Evolutionary conservation across 2,329 filamentous ascomycete species (phyloP).

Genomic region (Cercospora beticola): DNA sequence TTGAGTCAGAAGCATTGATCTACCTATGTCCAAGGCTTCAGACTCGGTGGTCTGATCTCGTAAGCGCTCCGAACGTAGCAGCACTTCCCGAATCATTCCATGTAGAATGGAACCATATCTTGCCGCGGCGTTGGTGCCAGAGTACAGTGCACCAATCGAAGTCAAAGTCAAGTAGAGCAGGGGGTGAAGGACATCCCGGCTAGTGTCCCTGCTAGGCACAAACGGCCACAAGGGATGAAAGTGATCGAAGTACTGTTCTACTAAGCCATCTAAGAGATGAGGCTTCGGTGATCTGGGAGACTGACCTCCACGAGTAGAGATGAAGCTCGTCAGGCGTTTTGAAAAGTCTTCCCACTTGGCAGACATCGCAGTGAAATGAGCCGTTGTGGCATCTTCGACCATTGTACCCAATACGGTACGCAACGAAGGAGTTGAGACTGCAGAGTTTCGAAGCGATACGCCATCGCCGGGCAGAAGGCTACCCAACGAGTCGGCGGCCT

Average conservation of each 20-base stretch:
- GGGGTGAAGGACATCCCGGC: constrained; percentile 18
- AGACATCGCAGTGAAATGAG: constrained; percentile 12
- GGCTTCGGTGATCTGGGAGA: not conserved
- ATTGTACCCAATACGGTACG: not conserved
- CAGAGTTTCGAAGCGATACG: not conserved
- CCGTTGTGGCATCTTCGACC: not conserved
- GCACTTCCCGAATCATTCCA: not conserved
- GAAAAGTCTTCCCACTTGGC: constrained; percentile 22
- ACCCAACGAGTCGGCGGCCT: constrained; percentile 13
- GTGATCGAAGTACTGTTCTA: constrained; percentile 16
- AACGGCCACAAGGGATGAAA: constrained; percentile 22
- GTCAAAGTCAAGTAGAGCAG: constrained; percentile 20
- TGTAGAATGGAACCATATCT: constrained; percentile 23
- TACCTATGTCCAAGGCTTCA: not conserved
- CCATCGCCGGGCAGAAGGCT: constrained; percentile 16
- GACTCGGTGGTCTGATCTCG: constrained; percentile 16
- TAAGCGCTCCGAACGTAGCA: constrained; percentile 6
- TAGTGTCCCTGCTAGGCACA: constrained; percentile 15
- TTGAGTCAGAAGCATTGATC: constrained; percentile 18
- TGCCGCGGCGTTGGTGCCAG: constrained; percentile 10
- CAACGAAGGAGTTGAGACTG: not conserved
- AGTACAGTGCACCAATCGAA: constrained; percentile 23
- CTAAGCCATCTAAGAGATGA: constrained; percentile 1
- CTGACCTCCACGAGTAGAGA: not conserved
- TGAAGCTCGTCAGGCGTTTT: constrained; percentile 20